Base-by-base conservation (phyloP, 805 yeast genomes). In the Brettanomyces bruxellensis region DNA sequence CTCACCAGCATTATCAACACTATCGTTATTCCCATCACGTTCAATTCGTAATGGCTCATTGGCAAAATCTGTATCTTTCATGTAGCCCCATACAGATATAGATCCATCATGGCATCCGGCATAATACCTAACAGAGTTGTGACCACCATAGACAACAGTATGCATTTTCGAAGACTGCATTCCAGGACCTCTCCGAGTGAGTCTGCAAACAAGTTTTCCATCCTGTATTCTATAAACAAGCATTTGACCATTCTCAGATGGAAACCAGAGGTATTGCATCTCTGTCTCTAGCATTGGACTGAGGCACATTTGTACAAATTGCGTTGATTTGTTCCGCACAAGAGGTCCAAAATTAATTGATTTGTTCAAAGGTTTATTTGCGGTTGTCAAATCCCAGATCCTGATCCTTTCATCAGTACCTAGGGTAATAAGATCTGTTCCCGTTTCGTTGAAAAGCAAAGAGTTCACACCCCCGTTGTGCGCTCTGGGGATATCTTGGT, bases 391-490 rank as follows among this genome's bases (percentile, higher is more conserved):
- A 53, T 83, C 82, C 97, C 97, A 90, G 1, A 83, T 78, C 18
- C 88, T 66, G 8, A 87, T 72, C 54, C 79, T 83, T 45, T 89
- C 95, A 61, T 90, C 97, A 44, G 78, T 74, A 0, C 95, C 96
- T 0, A 83, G 68, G 1, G 88, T 77, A 18, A 81, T 65, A 34
- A 91, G 57, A 38, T 73, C 68, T 35, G 71, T 69, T 0, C 96
- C 96, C 14, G 62, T 55, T 8, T 76, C 81, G 48, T 76, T 76
- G 93, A 96, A 90, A 13, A 72, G 64, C 4, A 90, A 56, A 1
- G 95, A 95, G 60, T 89, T 89, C 32, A 88, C 87, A 1, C 83
- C 78, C 3, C 81, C 84, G 57, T 79, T 71, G 55, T 90, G 97
- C 0, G 95, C 91, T 54, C 77, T 78, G 2, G 73, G 55, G 7